These are phyloP conservation scores for Fraxinus americana DNA, from an alignment of 257 asterid genomes.

Conservation along the genomic window DNA sequence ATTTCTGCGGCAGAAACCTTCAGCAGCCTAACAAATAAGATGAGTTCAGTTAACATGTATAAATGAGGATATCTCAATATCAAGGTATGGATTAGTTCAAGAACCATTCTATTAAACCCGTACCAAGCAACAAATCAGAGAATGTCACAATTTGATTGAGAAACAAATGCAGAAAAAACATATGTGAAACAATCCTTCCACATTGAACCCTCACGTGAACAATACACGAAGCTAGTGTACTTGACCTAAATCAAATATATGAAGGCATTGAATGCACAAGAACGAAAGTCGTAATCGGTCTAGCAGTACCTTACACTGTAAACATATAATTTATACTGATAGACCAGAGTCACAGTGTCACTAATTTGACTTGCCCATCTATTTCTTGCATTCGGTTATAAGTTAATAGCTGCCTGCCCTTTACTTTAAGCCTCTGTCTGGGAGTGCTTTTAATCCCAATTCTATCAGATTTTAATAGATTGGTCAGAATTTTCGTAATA, in stretches of 20 bases:
- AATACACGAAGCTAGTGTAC: neutral
- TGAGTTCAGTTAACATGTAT: slow-evolving; percentile 23
- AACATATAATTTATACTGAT: neutral
- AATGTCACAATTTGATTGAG: neutral
- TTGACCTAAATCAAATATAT: neutral
- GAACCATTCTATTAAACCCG: neutral
- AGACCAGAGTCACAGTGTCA: slow-evolving; percentile 15
- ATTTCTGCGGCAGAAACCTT: slow-evolving; percentile 91
- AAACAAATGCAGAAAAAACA: neutral
- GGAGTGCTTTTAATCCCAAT: too few relatives aligned
- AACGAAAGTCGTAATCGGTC: neutral
- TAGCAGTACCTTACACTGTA: neutral
- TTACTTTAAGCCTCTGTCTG: neutral
- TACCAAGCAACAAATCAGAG: neutral
- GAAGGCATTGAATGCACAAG: neutral
- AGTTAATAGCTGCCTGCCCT: slow-evolving; percentile 11
- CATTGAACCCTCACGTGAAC: neutral
- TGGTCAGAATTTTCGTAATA: too few relatives aligned
- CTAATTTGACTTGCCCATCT: slow-evolving; percentile 6
- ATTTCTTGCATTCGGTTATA: slow-evolving; percentile 21
- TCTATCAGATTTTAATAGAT: too few relatives aligned
- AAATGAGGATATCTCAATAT: slow-evolving; percentile 5
- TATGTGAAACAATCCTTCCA: neutral
- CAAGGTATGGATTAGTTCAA: slow-evolving; percentile 10
- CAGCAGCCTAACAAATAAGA: slow-evolving; percentile 77